A percentile compares a stretch with the other conserved stretches of the same genome.
Conservation (phyloP, 495 filamentous ascomycete species). For the Penicillium verhagenii region DNA sequence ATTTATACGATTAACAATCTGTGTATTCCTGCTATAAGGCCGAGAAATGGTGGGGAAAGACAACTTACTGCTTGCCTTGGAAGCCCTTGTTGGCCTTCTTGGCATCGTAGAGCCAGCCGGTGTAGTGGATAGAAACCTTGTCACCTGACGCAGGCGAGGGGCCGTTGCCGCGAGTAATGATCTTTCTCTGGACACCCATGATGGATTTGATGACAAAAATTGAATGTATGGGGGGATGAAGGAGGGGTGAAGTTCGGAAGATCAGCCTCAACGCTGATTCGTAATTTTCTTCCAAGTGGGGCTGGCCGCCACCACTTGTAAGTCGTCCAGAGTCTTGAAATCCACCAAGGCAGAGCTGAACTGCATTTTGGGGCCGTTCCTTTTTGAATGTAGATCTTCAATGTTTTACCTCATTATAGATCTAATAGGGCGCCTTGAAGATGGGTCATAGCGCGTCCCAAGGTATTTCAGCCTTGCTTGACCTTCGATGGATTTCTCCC, state of each 20-base stretch:
- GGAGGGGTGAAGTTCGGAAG: neutral
- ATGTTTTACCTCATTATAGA: too few species aligned
- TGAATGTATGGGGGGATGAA: neutral
- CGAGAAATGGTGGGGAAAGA: neutral
- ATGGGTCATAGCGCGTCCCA: too few species aligned
- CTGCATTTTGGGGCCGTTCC: too few species aligned
- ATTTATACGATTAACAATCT: neutral
- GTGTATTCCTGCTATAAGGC: neutral
- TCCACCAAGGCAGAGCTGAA: too few species aligned
- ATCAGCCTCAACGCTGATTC: constrained; percentile 1
- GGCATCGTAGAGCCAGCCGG: constrained; percentile 74
- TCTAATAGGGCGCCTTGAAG: too few species aligned
- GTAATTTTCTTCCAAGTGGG: neutral
- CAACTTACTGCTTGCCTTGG: constrained; percentile 50
- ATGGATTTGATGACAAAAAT: constrained; percentile 4
- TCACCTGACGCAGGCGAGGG: constrained; percentile 60
- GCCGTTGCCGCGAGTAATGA: constrained; percentile 49
- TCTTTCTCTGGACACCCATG: constrained; percentile 56
- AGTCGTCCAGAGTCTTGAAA: neutral
- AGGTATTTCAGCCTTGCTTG: too few species aligned
- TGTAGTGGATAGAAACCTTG: constrained; percentile 80
- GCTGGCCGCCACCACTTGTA: neutral
- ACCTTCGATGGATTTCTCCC: too few species aligned
- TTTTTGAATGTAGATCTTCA: too few species aligned
- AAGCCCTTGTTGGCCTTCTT: constrained; percentile 42